Evolutionary conservation across 2,329 filamentous ascomycete genomes (phyloP), one percentile per base, ranked within the genome.

Genomic region (Aspergillus sp.): DNA sequence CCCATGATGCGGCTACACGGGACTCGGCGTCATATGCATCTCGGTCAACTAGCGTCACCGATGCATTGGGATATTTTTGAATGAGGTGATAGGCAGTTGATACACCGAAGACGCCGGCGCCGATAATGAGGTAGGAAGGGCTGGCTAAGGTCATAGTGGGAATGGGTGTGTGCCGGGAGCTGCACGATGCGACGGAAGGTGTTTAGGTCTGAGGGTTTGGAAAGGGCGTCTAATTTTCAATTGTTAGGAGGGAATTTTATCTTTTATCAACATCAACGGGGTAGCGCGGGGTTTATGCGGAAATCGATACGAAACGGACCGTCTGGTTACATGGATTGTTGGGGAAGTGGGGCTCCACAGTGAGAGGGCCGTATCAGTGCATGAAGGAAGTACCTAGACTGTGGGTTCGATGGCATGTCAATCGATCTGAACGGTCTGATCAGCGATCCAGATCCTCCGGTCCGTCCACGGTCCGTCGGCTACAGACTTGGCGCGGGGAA

Each of bases 21-120:
- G 62, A 65, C n/a, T 68, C 63, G 16, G 67, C 68, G 19, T 70
- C 67, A 48, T 67, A 70, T 47, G 65, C 66, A 54, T 70, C 63
- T 42, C 63, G 56, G 32, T 66, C 63, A 1, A 66, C 54, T 2
- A 66, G 58, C 6, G 60, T 64, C 14, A 66, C 51, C 5, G 58
- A 62, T 2, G 63, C 61, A 56, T 65, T 62, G 49, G 63, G 63
- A 14, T 66, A 65, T 32, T 64, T 66, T 36, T 58, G 62, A 21
- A 66, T 66, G 4, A 66, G 60, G 38, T 63, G 57, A 23, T 64
- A 65, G 50, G 63, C 63, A 5, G 63, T 65, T 25, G 63, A 66
- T 3, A 65, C 63, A 17, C 63, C 63, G 21, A 66, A 66, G 25
- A 66, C 63, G 19, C 63, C 63, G 20, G 21, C 45, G 17, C 45